These are phyloP conservation scores for Botrytis cinerea DNA, from an alignment of 2,329 filamentous ascomycete species.

Conservation along the genomic window DNA sequence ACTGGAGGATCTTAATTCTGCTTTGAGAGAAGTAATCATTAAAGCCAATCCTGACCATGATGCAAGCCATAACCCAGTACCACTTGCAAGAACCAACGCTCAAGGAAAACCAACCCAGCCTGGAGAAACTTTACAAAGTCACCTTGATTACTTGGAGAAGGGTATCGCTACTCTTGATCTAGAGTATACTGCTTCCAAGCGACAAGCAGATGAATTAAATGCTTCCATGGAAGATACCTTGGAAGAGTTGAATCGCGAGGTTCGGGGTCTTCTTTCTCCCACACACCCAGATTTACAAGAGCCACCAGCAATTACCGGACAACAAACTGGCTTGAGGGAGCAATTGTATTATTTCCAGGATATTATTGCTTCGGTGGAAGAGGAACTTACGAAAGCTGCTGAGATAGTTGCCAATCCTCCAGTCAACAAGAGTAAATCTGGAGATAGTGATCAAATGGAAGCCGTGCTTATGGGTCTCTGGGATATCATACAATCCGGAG, in stretches of 20 bases:
- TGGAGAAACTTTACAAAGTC: constrained; percentile 52
- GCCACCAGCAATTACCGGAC: constrained; percentile 58
- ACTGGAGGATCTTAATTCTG: constrained; percentile 67
- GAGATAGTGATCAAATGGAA: constrained; percentile 57
- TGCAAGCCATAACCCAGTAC: constrained; percentile 31
- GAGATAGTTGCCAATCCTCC: constrained; percentile 26
- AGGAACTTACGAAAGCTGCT: constrained; percentile 34
- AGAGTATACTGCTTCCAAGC: constrained; percentile 47
- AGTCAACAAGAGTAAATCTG: constrained; percentile 38
- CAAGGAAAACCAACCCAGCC: constrained; percentile 46
- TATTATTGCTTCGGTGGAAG: constrained; percentile 54
- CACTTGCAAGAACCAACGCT: constrained; percentile 46
- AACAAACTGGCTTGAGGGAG: constrained; percentile 60
- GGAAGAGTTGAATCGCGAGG: constrained; percentile 62
- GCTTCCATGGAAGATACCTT: constrained; percentile 53
- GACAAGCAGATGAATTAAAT: constrained; percentile 33
- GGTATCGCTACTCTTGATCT: constrained; percentile 62
- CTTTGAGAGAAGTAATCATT: constrained; percentile 67
- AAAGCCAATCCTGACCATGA: constrained; percentile 55
- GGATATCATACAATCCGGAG: constrained; percentile 52
- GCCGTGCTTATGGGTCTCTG: constrained; percentile 53
- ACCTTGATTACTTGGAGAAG: constrained; percentile 72
- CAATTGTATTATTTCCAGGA: constrained; percentile 70
- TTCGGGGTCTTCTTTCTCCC: constrained; percentile 59
- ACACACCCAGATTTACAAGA: constrained; percentile 53